A percentile compares a stretch with the other conserved stretches of the same genome.
These are phyloP conservation scores for Pseudopithomyces chartarum DNA, from an alignment of 2,329 filamentous ascomycete species.

Conservation along the genomic window DNA sequence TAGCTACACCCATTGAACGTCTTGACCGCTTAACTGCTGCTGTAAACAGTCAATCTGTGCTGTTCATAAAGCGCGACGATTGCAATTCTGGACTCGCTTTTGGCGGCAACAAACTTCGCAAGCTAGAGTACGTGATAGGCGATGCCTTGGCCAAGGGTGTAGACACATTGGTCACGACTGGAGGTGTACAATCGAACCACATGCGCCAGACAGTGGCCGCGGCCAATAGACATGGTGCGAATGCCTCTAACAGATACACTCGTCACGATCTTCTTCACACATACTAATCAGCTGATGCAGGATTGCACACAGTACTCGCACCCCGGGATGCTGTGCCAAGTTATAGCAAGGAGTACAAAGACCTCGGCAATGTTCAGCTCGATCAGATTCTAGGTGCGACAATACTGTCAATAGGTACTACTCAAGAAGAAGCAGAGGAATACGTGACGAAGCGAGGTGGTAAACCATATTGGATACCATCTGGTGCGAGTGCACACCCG, in stretches of 20 bases:
- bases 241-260: too few species aligned
- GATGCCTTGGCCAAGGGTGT: too few species aligned
- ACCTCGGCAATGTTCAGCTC: too few species aligned
- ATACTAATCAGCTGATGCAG: too few species aligned
- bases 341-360: too few species aligned
- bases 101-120: neutral
- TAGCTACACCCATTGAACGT: neutral
- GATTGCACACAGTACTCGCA: too few species aligned
- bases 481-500: neutral
- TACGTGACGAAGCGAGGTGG: too few species aligned
- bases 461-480: too few species aligned
- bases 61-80: neutral
- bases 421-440: neutral
- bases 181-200: neutral
- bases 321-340: too few species aligned
- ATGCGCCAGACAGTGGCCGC: neutral
- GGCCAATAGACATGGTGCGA: neutral
- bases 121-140: neutral
- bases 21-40: neutral
- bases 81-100: neutral
- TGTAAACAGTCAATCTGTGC: neutral
- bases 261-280: too few species aligned
- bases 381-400: too few species aligned
- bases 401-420: neutral
- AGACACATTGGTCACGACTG: neutral